Percentiles rank a stretch among this genome's conserved stretches.
These are phyloP conservation scores for Fusarium gaditjirri DNA, from an alignment of 2,329 filamentous ascomycete species.

Conservation along the genomic window DNA sequence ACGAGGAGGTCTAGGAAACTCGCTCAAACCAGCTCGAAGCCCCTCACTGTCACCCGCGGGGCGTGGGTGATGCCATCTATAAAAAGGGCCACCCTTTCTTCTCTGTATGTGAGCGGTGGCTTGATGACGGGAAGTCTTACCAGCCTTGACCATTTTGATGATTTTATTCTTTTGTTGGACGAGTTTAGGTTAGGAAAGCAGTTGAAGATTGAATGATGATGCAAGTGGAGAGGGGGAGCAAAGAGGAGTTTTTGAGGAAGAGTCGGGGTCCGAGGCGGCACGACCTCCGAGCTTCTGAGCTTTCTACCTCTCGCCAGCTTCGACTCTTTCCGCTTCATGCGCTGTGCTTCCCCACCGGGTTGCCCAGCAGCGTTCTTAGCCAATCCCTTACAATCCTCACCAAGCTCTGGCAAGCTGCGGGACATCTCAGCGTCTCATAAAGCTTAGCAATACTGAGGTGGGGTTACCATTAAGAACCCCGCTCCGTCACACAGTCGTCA, in stretches of 20 bases:
- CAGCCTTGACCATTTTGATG: conserved; percentile 98
- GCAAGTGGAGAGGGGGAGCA: conserved; percentile 41
- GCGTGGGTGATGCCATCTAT: conserved; percentile 32
- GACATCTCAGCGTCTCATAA: conserved; percentile 13
- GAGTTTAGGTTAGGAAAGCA: conserved; percentile 30
- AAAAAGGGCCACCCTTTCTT: conserved; percentile 39
- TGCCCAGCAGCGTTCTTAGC: conserved; percentile 4
- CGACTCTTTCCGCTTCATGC: neutral
- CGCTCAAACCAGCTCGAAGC: conserved; percentile 68
- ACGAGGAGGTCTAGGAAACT: conserved; percentile 59
- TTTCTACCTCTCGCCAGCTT: conserved; percentile 14
- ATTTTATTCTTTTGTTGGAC: conserved; percentile 35
- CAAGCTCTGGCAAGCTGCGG: conserved; percentile 31
- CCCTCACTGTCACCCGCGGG: conserved; percentile 32
- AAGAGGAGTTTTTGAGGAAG: conserved; percentile 43
- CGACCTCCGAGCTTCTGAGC: conserved; percentile 27
- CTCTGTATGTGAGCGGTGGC: conserved; percentile 3
- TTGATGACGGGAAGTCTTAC: conserved; percentile 62
- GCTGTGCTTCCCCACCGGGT: conserved; percentile 6
- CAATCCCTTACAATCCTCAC: conserved; percentile 22
- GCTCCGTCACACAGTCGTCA: conserved; percentile 41
- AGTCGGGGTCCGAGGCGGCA: conserved; percentile 39
- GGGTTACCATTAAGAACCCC: conserved; percentile 33
- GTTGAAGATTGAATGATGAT: conserved; percentile 32
- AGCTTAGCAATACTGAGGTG: conserved; percentile 28